Base-by-base conservation (phyloP, 805 yeast species). In the Wickerhamiella sorbophila region DNA sequence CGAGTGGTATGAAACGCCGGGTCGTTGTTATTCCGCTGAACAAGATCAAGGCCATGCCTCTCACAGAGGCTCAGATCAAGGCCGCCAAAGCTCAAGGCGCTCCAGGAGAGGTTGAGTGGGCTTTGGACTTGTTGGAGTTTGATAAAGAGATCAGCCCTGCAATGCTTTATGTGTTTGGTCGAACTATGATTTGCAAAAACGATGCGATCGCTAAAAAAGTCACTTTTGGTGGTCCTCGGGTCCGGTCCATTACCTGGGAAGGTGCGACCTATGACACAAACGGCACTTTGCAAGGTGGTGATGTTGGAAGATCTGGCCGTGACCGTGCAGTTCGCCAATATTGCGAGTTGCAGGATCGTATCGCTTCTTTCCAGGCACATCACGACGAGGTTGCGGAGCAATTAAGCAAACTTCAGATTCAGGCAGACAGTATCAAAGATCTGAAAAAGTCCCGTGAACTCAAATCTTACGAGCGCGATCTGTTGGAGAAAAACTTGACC, bases 231-330 rank as follows among this genome's bases (percentile, higher is more conserved):
- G 91, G 88, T 42, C 76, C 88, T 14, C 70, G 84, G 48, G 69
- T 87, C 0, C 76, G 86, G 52, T 78, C 93, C 24, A 85, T 93
- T 14, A 91, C 99, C 0, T 58, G 82, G 27, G 87, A 86, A 41
- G 99, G 98, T 40, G 98, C 91, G 58, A 72, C 79, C 9, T 91
- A 87, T 61, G 98, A 91, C 56, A 98, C 98, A 0, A 85, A 80
- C 50, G 99, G 99, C 14, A 83, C 94, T 5, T 65, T 91, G 21
- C 82, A 95, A 1, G 99, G 99, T 38, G 97, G 97, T n/a, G 48
- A 50, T 21, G 75, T 69, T 48, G 65, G 66, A 38, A 63, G 72
- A 14, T 21, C 37, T 24, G 26, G 17, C 3, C 20, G 37, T 26
- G 12, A 20, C 17, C 18, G 17, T 8, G 14, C 17, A 68, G 17